Conservation (phyloP, 2,329 filamentous ascomycete genomes). For the Phyllachora maydis region DNA sequence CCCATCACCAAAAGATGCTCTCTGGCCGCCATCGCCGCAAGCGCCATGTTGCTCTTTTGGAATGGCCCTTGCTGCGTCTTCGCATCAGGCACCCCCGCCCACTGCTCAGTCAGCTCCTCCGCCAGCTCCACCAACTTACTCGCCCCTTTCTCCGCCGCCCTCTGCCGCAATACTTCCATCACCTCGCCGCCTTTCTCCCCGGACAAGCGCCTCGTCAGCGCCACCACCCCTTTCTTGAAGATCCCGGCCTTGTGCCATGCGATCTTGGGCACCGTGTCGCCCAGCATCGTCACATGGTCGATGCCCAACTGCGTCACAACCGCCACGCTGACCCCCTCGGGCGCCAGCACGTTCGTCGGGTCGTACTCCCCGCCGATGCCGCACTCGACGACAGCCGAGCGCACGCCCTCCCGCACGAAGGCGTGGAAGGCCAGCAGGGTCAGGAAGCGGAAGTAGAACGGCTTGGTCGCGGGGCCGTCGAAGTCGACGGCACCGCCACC, state of each 20-base stretch:
- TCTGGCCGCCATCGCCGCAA: slow-evolving; percentile 32
- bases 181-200: slow-evolving; percentile 5
- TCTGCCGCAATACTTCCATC: slow-evolving; percentile 12
- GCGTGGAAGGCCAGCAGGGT: slow-evolving; percentile 76
- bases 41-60: slow-evolving; percentile 35
- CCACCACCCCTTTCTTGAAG: slow-evolving; percentile 31
- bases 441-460: slow-evolving; percentile 81
- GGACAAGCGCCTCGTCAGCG: slow-evolving; percentile 5
- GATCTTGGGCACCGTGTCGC: slow-evolving; percentile 41
- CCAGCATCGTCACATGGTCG: slow-evolving; percentile 44
- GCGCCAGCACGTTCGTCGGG: slow-evolving; percentile 63
- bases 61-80: slow-evolving; percentile 27
- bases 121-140: slow-evolving; percentile 19
- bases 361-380: slow-evolving; percentile 91
- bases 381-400: slow-evolving; percentile 70
- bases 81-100: slow-evolving; percentile 18
- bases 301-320: slow-evolving; percentile 47
- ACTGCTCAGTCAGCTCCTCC: slow-evolving; percentile 15
- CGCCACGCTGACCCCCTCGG: slow-evolving; percentile 30
- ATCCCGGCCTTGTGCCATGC: slow-evolving; percentile 58
- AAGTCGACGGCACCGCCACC: too few species aligned
- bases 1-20: slow-evolving; percentile 26
- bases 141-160: slow-evolving; percentile 34
- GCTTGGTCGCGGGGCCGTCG: slow-evolving; percentile 44
- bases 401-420: slow-evolving; percentile 57